A percentile compares a stretch with the other conserved stretches of the same genome.
These are phyloP conservation scores for Alternaria triticina DNA, from an alignment of 2,329 filamentous ascomycete genomes.

Conservation along the genomic window DNA sequence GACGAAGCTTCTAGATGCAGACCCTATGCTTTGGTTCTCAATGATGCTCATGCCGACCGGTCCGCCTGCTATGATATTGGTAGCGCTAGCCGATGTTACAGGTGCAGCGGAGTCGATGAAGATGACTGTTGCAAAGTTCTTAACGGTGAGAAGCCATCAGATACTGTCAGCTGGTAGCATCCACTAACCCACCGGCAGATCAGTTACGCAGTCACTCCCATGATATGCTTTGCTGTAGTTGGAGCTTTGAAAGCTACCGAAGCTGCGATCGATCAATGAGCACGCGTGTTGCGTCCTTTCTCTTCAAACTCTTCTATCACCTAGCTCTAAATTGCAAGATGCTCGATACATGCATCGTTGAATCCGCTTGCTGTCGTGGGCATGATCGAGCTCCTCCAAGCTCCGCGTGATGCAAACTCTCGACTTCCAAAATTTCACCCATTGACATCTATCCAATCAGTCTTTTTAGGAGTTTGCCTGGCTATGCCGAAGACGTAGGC, in stretches of 20 bases:
- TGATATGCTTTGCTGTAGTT: constrained; percentile 54
- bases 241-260: constrained; percentile 49
- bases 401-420: background rate
- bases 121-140: constrained; percentile 61
- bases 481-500: background rate
- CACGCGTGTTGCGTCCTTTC: background rate
- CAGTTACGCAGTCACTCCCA: constrained; percentile 52
- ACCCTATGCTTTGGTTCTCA: constrained; percentile 71
- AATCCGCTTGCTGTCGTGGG: background rate
- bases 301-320: background rate
- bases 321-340: background rate
- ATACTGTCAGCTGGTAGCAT: background rate
- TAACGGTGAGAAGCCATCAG: constrained; percentile 49
- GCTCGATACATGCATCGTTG: background rate
- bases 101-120: constrained; percentile 54
- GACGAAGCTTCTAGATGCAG: constrained; percentile 59
- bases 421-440: background rate
- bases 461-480: background rate
- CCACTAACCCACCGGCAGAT: constrained; percentile 34
- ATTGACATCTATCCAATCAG: constrained; percentile 2
- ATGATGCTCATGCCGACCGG: constrained; percentile 67
- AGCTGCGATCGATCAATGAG: constrained; percentile 13
- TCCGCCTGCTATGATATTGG: constrained; percentile 61
- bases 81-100: constrained; percentile 59
- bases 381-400: background rate